phyloP scores from a whole-genome alignment of 768 basidiomycete species.

The Trametes maxima region DNA sequence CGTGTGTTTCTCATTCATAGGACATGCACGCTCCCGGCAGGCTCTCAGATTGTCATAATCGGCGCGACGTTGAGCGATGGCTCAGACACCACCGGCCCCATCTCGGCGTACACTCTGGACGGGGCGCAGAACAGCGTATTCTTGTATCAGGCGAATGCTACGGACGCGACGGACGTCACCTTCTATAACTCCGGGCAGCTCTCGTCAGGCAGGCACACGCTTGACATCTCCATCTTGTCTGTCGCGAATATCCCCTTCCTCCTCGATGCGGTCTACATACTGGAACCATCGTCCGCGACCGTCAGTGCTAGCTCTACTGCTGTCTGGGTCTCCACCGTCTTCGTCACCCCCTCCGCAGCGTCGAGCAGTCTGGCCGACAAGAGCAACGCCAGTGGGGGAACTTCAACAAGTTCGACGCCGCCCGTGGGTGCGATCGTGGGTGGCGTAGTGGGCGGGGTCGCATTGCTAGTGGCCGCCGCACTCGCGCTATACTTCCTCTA shows the following conservation, averaged over 20 bases:
- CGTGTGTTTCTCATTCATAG: not conserved
- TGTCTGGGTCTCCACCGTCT: conserved; percentile 19
- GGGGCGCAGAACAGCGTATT: conserved; percentile 17
- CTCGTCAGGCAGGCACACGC: conserved; percentile 20
- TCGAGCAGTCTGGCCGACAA: not conserved
- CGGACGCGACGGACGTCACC: not conserved
- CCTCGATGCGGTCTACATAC: conserved; percentile 22
- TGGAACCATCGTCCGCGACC: conserved; percentile 1
- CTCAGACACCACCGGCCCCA: conserved; percentile 5
- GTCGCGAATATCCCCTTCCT: conserved; percentile 14
- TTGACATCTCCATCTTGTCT: conserved; percentile 21
- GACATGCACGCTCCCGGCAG: not conserved
- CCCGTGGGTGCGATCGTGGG: conserved; percentile 25
- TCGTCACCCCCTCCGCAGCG: conserved; percentile 1
- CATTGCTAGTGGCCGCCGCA: conserved; percentile 12
- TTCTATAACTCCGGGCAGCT: conserved; percentile 25
- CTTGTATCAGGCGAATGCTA: conserved; percentile 9
- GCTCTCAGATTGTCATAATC: conserved; percentile 23
- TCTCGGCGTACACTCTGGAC: conserved; percentile 20
- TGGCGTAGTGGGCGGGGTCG: conserved; percentile 21
- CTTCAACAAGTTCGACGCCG: not conserved
- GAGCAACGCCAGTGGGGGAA: not conserved
- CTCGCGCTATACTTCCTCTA: conserved; percentile 21
- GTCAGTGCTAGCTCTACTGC: not conserved
- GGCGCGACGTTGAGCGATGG: conserved; percentile 18